These are phyloP conservation scores for Heritiera fomes DNA, from an alignment of 345 rosid genomes.

Conservation along the genomic window DNA sequence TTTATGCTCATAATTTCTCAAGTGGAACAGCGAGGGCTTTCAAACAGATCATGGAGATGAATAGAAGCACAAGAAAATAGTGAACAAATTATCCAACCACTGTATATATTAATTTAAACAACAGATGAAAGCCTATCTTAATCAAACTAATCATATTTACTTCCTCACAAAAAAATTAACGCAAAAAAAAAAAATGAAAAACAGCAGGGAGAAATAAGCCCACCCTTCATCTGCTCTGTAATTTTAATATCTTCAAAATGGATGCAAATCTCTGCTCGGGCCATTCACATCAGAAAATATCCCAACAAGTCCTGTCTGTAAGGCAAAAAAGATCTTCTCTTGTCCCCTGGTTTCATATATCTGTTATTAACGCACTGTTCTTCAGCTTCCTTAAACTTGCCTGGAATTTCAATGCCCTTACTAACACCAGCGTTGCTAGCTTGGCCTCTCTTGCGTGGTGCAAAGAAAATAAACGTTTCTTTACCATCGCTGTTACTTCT, in stretches of 20 bases:
- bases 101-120: background rate
- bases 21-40: background rate
- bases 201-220: slow-evolving; percentile 21
- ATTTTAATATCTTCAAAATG: slow-evolving; percentile 41
- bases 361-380: slow-evolving; percentile 20
- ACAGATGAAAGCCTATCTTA: background rate
- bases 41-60: background rate
- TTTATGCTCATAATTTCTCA: background rate
- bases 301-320: slow-evolving; percentile 54
- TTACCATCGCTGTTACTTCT: slow-evolving; percentile 58
- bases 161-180: background rate
- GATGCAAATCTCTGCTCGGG: slow-evolving; percentile 53
- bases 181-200: background rate
- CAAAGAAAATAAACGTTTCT: slow-evolving; percentile 44
- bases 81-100: background rate
- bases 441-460: slow-evolving; percentile 33
- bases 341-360: slow-evolving; percentile 32
- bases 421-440: slow-evolving; percentile 4
- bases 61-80: no score
- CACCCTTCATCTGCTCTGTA: slow-evolving; percentile 29
- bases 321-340: slow-evolving; percentile 54
- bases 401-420: slow-evolving; percentile 9
- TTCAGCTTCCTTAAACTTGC: slow-evolving; percentile 8
- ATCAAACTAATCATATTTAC: background rate
- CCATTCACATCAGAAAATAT: slow-evolving; percentile 50